These are phyloP conservation scores for Biscogniauxia marginata DNA, from an alignment of 2,329 filamentous ascomycete species.

Conservation along the genomic window DNA sequence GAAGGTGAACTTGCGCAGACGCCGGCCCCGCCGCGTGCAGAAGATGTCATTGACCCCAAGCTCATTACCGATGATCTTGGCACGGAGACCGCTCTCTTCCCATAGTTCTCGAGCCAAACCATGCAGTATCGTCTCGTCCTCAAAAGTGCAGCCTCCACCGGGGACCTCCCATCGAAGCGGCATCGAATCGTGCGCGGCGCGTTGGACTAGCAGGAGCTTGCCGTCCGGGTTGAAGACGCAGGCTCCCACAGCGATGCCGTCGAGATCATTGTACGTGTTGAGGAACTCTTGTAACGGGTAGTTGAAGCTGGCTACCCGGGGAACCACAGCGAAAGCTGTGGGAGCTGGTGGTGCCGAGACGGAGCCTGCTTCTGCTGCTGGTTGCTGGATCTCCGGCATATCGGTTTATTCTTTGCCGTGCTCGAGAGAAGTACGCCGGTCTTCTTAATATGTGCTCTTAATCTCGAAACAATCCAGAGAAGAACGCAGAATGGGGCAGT, in stretches of 20 bases:
- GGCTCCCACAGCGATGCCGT: slow-evolving; percentile 28
- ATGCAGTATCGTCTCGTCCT: slow-evolving; percentile 39
- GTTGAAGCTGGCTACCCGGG: slow-evolving; percentile 22
- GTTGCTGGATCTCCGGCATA: slow-evolving; percentile 5
- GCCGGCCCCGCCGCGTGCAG: slow-evolving; percentile 14
- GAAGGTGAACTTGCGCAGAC: slow-evolving; percentile 31
- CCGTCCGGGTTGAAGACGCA: slow-evolving; percentile 28
- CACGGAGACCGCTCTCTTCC: slow-evolving; percentile 40
- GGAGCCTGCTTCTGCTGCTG: not conserved
- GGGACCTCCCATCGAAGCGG: slow-evolving; percentile 42
- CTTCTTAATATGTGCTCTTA: not conserved
- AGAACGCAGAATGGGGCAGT: not conserved
- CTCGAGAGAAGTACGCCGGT: not conserved
- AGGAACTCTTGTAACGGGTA: slow-evolving; percentile 23
- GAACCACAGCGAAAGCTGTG: slow-evolving; percentile 18
- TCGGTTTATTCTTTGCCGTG: too few relatives aligned
- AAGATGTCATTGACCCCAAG: slow-evolving; percentile 24
- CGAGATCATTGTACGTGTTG: slow-evolving; percentile 15
- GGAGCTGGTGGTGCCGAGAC: slow-evolving; percentile 12
- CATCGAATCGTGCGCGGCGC: slow-evolving; percentile 35
- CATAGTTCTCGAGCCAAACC: slow-evolving; percentile 39
- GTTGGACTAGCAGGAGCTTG: slow-evolving; percentile 40
- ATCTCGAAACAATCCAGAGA: not conserved
- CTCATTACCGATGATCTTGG: slow-evolving; percentile 14
- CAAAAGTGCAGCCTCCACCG: slow-evolving; percentile 38